Base-by-base conservation (phyloP, 331 rosid species). In the Arachis monticola region DNA sequence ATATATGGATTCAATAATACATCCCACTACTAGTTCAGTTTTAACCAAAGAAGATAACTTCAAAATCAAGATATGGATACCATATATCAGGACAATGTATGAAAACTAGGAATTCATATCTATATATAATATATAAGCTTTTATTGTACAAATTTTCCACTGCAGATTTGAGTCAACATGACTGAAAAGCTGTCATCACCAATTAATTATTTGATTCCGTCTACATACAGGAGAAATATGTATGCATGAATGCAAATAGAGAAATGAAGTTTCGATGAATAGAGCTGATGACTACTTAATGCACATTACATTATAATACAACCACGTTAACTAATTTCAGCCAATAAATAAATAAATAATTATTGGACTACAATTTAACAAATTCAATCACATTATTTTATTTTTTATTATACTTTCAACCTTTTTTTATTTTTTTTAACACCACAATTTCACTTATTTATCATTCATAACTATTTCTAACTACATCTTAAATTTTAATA, bases 231-330 rank as follows among this genome's bases (percentile, higher is more conserved):
- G 79, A 59, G 72, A 40, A 75, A 70, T 65, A 71, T 83, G 69
- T 82, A 75, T 79, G 76, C 81, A 71, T 76, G 84, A 64, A 72
- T 67, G 61, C 79, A 83, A 61, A 27, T 60, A 65, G 76, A 35
- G 69, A 66, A 58, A 45, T 13, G 80, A 55, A 69, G 78, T 64
- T 74, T 74, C 75, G 56, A 51, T 50, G 63, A 55, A 17, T 17
- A 17, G 22, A 17, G 22, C 22, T 17, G 22, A 17, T n/a, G n/a
- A n/a, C n/a, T n/a, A n/a, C n/a, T n/a, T n/a, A n/a, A n/a, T 17
- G 22, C 22, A 17, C 22, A 17, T 17, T 17, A 17, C 22, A 17
- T 17, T 17, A 17, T 17, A 17, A 17, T 17, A 17, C 22, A 17
- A 17, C 22, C 22, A 17, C 22, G 22, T 17, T 17, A 17, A 17